Base-by-base conservation (phyloP, 805 yeast species). In the Barnettozyma pratensis region DNA sequence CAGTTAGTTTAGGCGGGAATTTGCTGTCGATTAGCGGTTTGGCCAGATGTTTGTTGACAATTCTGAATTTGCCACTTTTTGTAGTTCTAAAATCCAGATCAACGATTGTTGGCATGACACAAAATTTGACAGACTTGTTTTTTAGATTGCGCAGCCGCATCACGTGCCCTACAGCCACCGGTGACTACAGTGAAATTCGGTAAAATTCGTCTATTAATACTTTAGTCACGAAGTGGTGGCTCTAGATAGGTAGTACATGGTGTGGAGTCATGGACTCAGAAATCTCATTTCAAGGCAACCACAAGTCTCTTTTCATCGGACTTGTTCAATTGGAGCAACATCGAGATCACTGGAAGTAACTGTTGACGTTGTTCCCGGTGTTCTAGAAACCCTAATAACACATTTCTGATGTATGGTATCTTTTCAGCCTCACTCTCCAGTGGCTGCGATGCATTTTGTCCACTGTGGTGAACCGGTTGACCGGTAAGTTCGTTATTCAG, bases 321-420 rank as follows among this genome's bases (percentile, higher is more conserved):
- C 45, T 77, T 79, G 44, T 75, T 79, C 61, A 92, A 69, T 47
- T 81, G 80, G 51, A 92, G 74, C 45, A 92, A 66, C 54, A 87
- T 81, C 43, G 91, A 78, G 27, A 92, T 71, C 6, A 94, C 98
- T 0, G 98, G 97, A 32, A 94, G 69, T 39, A 92, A 73, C 63
- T 83, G 88, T 30, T 75, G 80, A 50, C 98, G 75, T 66, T 91
- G 97, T n/a, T 92, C 99, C 60, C 78, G 86, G 62, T 87, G 96
- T 60, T 91, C 97, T 47, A 94, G 67, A 63, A 86, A 94, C 2
- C 97, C 97, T 3, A 92, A 69, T n/a, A 92, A 66, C 3, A 92
- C 97, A 62, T 94, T 94, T 64, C 87, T 87, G 45, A 90, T 74
- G 62, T 92, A 92, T 10, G 95, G 87, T 25, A 84, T 73, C 57